These are phyloP conservation scores for Papiliotrema nemorosa DNA, from an alignment of 1,284 basidiomycete genomes.

Conservation along the genomic window DNA sequence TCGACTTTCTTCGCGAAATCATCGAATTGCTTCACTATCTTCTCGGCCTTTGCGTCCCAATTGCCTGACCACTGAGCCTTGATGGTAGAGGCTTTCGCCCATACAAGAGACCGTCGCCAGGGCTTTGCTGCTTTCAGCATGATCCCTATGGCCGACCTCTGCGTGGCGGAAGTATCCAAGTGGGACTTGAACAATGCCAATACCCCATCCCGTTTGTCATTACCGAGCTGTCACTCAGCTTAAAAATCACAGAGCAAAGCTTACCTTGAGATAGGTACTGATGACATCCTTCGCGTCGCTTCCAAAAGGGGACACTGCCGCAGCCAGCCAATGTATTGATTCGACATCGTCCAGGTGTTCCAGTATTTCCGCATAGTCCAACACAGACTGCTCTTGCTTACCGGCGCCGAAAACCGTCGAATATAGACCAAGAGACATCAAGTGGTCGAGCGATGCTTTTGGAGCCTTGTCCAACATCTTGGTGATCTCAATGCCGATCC, in stretches of 20 bases:
- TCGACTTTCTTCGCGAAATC: conserved; percentile 60
- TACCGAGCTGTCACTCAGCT: conserved; percentile 57
- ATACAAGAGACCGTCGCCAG: conserved; percentile 70
- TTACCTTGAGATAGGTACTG: conserved; percentile 70
- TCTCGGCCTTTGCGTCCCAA: conserved; percentile 53
- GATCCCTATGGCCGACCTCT: conserved; percentile 31
- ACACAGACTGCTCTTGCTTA: conserved; percentile 55
- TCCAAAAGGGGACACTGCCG: conserved; percentile 64
- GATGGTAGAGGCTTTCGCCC: conserved; percentile 71
- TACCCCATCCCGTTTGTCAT: conserved; percentile 72
- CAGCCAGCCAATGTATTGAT: conserved; percentile 69
- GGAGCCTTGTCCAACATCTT: conserved; percentile 86
- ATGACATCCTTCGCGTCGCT: conserved; percentile 66
- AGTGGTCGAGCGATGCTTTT: conserved; percentile 66
- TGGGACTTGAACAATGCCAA: conserved; percentile 64
- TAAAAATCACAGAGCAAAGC: conserved; percentile 5
- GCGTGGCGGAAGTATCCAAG: conserved; percentile 54
- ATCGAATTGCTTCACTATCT: conserved; percentile 63
- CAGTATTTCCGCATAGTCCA: conserved; percentile 61
- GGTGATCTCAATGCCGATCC: conserved; percentile 82
- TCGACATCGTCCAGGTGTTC: conserved; percentile 37
- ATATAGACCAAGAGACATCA: conserved; percentile 67
- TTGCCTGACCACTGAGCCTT: conserved; percentile 56
- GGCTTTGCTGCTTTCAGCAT: conserved; percentile 31
- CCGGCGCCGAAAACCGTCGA: conserved; percentile 68